phyloP scores from a whole-genome alignment of 2,329 filamentous ascomycete genomes.

The Sarocladium brachiariae region DNA sequence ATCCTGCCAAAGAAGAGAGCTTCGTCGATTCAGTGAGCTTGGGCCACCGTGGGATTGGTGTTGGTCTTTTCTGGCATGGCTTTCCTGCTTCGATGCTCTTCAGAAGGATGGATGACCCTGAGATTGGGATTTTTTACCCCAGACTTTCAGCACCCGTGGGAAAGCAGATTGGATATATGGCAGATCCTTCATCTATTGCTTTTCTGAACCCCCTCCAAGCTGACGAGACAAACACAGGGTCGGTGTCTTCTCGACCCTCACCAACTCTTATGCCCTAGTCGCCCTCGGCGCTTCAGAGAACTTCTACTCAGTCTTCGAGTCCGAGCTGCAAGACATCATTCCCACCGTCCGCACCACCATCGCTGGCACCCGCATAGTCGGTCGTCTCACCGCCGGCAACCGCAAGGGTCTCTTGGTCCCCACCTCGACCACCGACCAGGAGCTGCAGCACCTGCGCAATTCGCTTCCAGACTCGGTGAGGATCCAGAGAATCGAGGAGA shows the following conservation, averaged over 20 bases:
- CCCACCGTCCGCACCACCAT: slow-evolving; percentile 96
- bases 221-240: slow-evolving; percentile 51
- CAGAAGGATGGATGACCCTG: too few relatives aligned
- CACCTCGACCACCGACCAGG: slow-evolving; percentile 93
- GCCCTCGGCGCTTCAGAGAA: slow-evolving; percentile 95
- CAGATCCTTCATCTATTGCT: too few relatives aligned
- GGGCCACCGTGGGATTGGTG: too few relatives aligned
- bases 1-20: slow-evolving; percentile 1
- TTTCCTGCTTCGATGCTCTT: too few relatives aligned
- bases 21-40: too few relatives aligned
- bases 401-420: slow-evolving; percentile 94
- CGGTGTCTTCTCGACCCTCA: slow-evolving; percentile 93
- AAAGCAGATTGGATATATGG: too few relatives aligned
- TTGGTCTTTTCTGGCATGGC: too few relatives aligned
- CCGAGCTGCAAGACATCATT: slow-evolving; percentile 93
- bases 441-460: slow-evolving; percentile 94
- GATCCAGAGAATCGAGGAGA: slow-evolving; percentile 96
- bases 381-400: slow-evolving; percentile 92
- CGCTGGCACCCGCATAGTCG: slow-evolving; percentile 91
- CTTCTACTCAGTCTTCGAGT: slow-evolving; percentile 98
- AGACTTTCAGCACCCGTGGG: too few relatives aligned
- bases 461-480: slow-evolving; percentile 85
- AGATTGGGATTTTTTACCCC: too few relatives aligned
- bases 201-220: too few relatives aligned
- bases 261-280: slow-evolving; percentile 93